Evolutionary conservation across 805 yeast genomes (phyloP).

Genomic region (Candida odintsovae): DNA sequence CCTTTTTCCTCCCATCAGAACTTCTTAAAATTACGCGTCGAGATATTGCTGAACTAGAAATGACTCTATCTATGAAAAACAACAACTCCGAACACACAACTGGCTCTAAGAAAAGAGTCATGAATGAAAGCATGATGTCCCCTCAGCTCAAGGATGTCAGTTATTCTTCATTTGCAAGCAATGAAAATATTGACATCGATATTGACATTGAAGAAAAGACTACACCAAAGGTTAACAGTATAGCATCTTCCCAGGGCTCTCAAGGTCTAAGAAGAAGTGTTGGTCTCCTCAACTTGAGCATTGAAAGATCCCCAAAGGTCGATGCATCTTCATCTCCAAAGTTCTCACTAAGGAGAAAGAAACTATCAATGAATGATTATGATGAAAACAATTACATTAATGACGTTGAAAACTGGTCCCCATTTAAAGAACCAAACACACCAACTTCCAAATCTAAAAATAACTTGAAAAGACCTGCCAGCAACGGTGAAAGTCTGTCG

Average conservation of each 20-base stretch:
- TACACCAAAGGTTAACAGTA: conserved; percentile 18
- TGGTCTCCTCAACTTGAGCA: conserved; percentile 44
- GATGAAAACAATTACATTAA: conserved; percentile 15
- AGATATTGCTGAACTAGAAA: background rate
- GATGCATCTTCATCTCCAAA: conserved; percentile 18
- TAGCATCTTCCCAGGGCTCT: conserved; percentile 24
- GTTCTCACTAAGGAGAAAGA: conserved; percentile 16
- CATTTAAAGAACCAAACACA: conserved; percentile 24
- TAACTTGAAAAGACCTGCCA: conserved; percentile 24
- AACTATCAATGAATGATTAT: conserved; percentile 10
- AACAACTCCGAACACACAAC: background rate
- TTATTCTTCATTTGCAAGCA: conserved; percentile 6
- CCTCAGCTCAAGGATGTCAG: conserved; percentile 21
- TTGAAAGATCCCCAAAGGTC: conserved; percentile 30
- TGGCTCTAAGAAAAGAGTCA: conserved; percentile 19
- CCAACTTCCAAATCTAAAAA: conserved; percentile 15
- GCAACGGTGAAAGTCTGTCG: conserved; percentile 20
- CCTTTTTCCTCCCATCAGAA: background rate
- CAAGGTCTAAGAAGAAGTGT: conserved; percentile 44
- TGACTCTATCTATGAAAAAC: background rate
- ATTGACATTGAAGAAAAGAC: conserved; percentile 7
- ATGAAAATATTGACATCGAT: conserved; percentile 7
- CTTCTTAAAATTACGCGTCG: background rate
- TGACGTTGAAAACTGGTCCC: conserved; percentile 27
- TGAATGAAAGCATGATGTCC: conserved; percentile 21